Percentiles rank a stretch among this genome's conserved stretches.
Evolutionary conservation across 305 asterid genomes (phyloP).

Genomic region (Solanum chacoense): DNA sequence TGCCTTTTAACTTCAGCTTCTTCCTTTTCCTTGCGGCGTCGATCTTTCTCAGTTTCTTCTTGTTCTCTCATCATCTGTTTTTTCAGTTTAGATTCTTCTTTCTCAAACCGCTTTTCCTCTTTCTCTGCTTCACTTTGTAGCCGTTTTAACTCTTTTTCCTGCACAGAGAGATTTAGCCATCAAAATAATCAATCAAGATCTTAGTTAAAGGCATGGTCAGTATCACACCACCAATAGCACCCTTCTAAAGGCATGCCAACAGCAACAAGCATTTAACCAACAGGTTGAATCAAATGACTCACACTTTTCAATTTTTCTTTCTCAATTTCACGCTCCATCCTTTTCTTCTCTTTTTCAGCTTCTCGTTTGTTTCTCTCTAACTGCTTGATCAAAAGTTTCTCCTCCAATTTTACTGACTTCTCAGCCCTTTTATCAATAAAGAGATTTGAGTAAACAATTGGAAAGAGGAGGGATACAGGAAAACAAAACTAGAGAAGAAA

Average conservation of each 20-base stretch:
- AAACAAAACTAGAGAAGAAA: not conserved
- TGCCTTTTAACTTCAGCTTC: conserved; percentile 59
- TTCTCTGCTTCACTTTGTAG: conserved; percentile 69
- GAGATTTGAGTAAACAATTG: conserved; percentile 12
- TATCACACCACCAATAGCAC: not conserved
- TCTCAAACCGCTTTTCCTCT: conserved; percentile 64
- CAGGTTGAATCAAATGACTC: conserved; percentile 12
- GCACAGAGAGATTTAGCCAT: conserved; percentile 2
- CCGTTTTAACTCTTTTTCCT: conserved; percentile 77
- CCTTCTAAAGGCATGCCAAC: not conserved
- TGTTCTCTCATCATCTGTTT: conserved; percentile 59
- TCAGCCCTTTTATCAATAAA: conserved; percentile 50
- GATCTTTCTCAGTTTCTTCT: conserved; percentile 69
- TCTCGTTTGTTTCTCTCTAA: conserved; percentile 68
- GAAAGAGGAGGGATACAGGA: conserved; percentile 5
- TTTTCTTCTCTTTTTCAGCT: conserved; percentile 68
- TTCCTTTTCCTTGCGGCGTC: conserved; percentile 79
- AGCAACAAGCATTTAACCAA: not conserved
- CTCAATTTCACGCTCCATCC: conserved; percentile 53
- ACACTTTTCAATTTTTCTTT: conserved; percentile 70
- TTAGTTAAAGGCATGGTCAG: not conserved
- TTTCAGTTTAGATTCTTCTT: conserved; percentile 58
- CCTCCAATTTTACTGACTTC: conserved; percentile 53
- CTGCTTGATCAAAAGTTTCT: conserved; percentile 49
- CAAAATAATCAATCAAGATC: not conserved